These are phyloP conservation scores for Creolimax fragrantissima DNA, from an alignment of 78 protist species.

Conservation along the genomic window DNA sequence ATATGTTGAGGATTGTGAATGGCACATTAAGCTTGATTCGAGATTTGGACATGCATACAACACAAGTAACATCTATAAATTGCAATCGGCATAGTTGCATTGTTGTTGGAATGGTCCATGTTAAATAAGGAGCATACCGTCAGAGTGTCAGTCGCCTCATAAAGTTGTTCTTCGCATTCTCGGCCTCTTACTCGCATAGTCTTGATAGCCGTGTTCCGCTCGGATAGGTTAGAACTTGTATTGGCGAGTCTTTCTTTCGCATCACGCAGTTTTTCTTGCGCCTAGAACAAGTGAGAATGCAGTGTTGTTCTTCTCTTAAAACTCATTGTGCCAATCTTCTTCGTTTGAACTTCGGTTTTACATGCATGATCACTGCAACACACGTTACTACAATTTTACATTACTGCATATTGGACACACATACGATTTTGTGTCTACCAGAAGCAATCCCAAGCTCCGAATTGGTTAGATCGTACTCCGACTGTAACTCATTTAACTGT, in stretches of 20 bases:
- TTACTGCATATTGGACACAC: no score
- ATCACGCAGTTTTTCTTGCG: neutral
- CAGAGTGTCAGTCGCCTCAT: neutral
- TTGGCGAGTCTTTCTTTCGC: neutral
- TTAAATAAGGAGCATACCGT: no score
- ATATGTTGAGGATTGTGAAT: no score
- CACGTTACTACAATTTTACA: no score
- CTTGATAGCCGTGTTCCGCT: neutral
- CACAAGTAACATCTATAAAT: no score
- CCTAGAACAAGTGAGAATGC: constrained; percentile 12
- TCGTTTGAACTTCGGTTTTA: no score
- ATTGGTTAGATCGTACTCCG: neutral
- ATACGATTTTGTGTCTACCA: neutral
- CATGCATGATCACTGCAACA: no score
- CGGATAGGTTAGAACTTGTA: neutral
- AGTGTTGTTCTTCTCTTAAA: neutral
- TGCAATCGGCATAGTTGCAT: no score
- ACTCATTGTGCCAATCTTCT: no score
- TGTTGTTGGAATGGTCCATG: no score
- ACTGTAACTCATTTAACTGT: neutral
- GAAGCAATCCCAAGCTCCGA: neutral
- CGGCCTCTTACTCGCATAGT: neutral
- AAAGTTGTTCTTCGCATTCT: neutral
- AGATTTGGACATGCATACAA: no score
- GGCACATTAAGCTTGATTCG: no score